Base-by-base conservation (phyloP, 139 green algal species). In the Haematococcus lacustris region DNA sequence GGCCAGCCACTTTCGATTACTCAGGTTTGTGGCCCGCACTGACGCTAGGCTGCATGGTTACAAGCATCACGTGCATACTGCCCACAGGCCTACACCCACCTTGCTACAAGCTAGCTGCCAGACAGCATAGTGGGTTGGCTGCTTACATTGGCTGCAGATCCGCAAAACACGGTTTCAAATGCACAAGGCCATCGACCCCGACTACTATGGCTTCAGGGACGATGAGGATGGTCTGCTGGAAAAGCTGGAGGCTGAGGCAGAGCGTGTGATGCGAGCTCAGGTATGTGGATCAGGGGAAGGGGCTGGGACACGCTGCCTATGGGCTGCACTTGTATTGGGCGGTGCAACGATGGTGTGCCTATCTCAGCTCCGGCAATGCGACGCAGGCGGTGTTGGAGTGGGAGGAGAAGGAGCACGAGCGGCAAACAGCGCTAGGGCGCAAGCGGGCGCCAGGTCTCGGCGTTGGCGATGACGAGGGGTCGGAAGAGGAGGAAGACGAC, bases 161-260 rank as follows among this genome's bases (percentile, higher is more conserved):
- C 51, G 66, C 32, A 69, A 70, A 25, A 94, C 89, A 26, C 80
- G 91, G 25, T 80, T 86, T 33, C 85, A 98, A 70, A 87, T 99
- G 88, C 83, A 91, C 81, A 90, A 91, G 38, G 53, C 77, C 43
- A 96, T 99, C 60, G 85, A 98, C 73, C 87, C 82, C 5, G 94
- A 98, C 77, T 99, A 99, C 79, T 99, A 97, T 65, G 96, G 96
- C 33, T 95, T 97, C 75, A 70, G 83, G 28, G 94, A 98, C 70
- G 94, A 98, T 66, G 94, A 98, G 70, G 93, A 97, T 66, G 94
- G 93, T 13, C 75, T 94, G 43, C 77, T 98, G 74, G 43, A 9
- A 53, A 17, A 53, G 43, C 9, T 53, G 17, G 43, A 53, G 43
- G 43, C 43, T 53, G 43, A 53, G 3, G 40, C 80, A 93, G 80